Conservation (phyloP, 805 yeast species). For the Schwanniomyces polymorphus region DNA sequence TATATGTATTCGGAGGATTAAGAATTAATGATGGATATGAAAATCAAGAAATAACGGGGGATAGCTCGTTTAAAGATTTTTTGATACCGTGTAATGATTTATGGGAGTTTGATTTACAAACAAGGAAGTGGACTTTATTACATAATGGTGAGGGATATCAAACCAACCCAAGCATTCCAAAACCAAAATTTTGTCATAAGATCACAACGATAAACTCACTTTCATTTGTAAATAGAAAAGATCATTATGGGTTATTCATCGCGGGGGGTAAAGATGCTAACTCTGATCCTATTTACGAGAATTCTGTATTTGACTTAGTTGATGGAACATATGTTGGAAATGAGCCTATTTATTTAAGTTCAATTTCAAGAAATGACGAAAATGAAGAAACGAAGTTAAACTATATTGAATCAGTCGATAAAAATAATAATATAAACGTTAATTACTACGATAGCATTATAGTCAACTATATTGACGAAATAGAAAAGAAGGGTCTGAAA, state of each 20-base stretch:
- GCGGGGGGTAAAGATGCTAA: conserved; percentile 51
- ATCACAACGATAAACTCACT: conserved; percentile 42
- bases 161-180: conserved; percentile 19
- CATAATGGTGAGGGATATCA: conserved; percentile 29
- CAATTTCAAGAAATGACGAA: conserved; percentile 4
- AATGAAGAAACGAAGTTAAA: conserved; percentile 11
- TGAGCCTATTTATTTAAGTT: conserved; percentile 14
- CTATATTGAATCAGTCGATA: conserved; percentile 13
- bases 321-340: conserved; percentile 30
- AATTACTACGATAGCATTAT: conserved; percentile 35
- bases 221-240: conserved; percentile 32
- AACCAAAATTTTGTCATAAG: conserved; percentile 54
- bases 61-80: conserved; percentile 18
- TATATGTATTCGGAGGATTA: conserved; percentile 70
- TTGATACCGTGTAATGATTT: conserved; percentile 57
- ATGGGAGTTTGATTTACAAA: conserved; percentile 63
- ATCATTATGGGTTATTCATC: conserved; percentile 50
- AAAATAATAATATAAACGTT: conserved; percentile 20
- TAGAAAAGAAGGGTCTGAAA: conserved; percentile 2
- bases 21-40: conserved; percentile 22
- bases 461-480: conserved; percentile 20
- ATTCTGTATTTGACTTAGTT: conserved; percentile 47
- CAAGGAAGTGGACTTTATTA: conserved; percentile 54
- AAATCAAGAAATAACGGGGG: conserved; percentile 12
- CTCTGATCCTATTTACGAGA: conserved; percentile 29